Evolutionary conservation across 495 filamentous ascomycete species (phyloP).

Genomic region (Penicillium herquei): DNA sequence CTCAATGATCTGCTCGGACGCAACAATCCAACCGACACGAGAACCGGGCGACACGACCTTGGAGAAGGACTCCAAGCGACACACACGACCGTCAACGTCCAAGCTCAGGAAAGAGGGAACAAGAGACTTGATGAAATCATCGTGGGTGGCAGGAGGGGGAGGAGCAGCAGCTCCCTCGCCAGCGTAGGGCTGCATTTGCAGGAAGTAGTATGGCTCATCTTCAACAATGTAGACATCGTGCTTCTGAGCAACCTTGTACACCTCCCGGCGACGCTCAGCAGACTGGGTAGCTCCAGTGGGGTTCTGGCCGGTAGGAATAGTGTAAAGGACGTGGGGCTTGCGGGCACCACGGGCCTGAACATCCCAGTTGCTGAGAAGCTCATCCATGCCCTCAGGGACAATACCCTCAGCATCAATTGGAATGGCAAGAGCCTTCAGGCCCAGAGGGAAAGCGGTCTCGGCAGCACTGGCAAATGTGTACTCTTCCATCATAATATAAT

Average conservation of each 20-base stretch:
- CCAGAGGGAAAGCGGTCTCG: constrained; percentile 77
- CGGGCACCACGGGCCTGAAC: constrained; percentile 50
- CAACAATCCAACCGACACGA: constrained; percentile 65
- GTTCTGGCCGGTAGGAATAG: constrained; percentile 74
- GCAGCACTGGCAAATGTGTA: constrained; percentile 81
- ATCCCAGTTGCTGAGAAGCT: constrained; percentile 67
- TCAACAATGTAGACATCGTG: constrained; percentile 88
- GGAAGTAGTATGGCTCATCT: constrained; percentile 98
- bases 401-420: constrained; percentile 75
- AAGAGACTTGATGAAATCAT: constrained; percentile 59
- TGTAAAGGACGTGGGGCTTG: constrained; percentile 67
- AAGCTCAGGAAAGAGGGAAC: constrained; percentile 62
- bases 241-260: constrained; percentile 76
- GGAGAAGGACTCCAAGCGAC: constrained; percentile 68
- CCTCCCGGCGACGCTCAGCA: constrained; percentile 57
- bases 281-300: constrained; percentile 85
- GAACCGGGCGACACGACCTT: constrained; percentile 64
- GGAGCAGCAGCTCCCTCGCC: constrained; percentile 48
- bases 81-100: constrained; percentile 65
- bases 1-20: constrained; percentile 77
- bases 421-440: constrained; percentile 71
- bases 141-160: constrained; percentile 53
- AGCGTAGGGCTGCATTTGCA: constrained; percentile 89
- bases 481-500: constrained; percentile 79
- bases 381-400: constrained; percentile 64